A percentile compares a stretch with the other conserved stretches of the same genome.
Evolutionary conservation across 306 rosid species (phyloP).

Genomic region (Glycine soja): DNA sequence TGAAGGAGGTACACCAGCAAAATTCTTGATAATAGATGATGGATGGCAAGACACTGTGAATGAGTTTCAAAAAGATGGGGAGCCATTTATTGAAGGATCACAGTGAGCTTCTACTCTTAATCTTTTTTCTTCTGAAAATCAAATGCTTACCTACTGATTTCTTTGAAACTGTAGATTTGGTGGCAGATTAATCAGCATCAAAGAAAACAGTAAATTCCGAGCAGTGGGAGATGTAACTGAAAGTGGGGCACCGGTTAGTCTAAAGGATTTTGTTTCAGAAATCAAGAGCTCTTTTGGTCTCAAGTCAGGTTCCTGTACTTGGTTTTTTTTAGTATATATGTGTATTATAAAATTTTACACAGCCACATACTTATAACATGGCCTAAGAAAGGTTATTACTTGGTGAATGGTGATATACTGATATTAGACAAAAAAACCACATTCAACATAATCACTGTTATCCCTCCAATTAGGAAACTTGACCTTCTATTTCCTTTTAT

Average conservation of each 20-base stretch:
- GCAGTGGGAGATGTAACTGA: conserved; percentile 9
- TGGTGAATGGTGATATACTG: neutral
- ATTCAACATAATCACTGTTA: conserved; percentile 1
- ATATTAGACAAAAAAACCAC: neutral
- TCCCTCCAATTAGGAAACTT: neutral
- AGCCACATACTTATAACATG: neutral
- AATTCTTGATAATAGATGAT: conserved; percentile 39
- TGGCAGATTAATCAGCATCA: conserved; percentile 38
- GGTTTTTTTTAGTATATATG: too few relatives aligned
- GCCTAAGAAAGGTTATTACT: neutral
- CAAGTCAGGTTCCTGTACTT: conserved; percentile 25
- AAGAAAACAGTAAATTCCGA: conserved; percentile 32
- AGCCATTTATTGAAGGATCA: conserved; percentile 35
- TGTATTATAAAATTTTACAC: too few relatives aligned
- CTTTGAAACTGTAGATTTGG: conserved; percentile 30
- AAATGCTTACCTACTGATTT: conserved; percentile 11
- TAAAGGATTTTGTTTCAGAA: conserved; percentile 36
- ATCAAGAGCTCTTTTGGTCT: conserved; percentile 33
- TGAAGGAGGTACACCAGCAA: conserved; percentile 34
- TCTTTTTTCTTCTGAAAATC: conserved; percentile 1
- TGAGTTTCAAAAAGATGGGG: conserved; percentile 31
- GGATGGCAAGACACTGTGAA: conserved; percentile 40
- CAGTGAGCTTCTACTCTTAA: conserved; percentile 16
- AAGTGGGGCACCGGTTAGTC: conserved; percentile 8
- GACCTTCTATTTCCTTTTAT: neutral